A percentile compares a stretch with the other conserved stretches of the same genome.
Evolutionary conservation across 1,139 yeast species (phyloP).

Genomic region (Pichia sp.): DNA sequence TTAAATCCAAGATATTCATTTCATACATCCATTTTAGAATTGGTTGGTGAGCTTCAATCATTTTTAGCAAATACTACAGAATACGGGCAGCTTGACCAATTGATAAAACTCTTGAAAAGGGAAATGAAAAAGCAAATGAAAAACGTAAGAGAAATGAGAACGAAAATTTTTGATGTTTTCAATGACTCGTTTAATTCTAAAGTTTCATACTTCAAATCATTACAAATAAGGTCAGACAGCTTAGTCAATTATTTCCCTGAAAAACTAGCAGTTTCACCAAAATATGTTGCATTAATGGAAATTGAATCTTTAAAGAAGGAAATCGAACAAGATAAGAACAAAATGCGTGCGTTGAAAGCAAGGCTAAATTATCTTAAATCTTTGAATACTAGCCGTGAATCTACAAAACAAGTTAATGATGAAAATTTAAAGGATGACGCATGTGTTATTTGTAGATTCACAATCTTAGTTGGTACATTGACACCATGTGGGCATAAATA

Average conservation of each 20-base stretch:
- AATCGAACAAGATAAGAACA: constrained; percentile 12
- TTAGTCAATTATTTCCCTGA: constrained; percentile 38
- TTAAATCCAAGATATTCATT: constrained; percentile 22
- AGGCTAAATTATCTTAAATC: constrained; percentile 58
- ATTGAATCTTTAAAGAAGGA: constrained; percentile 13
- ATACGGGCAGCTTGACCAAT: constrained; percentile 5
- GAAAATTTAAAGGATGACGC: constrained; percentile 30
- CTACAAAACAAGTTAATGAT: constrained; percentile 9
- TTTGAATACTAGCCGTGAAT: constrained; percentile 28
- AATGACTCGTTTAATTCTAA: constrained; percentile 70
- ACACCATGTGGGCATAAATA: constrained; percentile 89
- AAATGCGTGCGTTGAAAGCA: constrained; percentile 37
- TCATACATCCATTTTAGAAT: constrained; percentile 17
- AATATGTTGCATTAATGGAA: constrained; percentile 21
- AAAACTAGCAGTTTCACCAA: constrained; percentile 16
- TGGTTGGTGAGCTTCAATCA: constrained; percentile 8
- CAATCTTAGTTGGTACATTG: constrained; percentile 67
- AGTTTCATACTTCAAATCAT: constrained; percentile 72
- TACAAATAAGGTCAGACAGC: constrained; percentile 81
- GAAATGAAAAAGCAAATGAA: constrained; percentile 24
- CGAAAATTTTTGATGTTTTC: constrained; percentile 45
- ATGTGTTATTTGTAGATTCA: constrained; percentile 73
- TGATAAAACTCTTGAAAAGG: constrained; percentile 15
- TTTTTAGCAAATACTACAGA: constrained; percentile 2
- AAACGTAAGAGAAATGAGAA: constrained; percentile 19